A percentile compares a stretch with the other conserved stretches of the same genome.
phyloP scores from a whole-genome alignment of 495 filamentous ascomycete genomes.

The Penicillium waksmanii region DNA sequence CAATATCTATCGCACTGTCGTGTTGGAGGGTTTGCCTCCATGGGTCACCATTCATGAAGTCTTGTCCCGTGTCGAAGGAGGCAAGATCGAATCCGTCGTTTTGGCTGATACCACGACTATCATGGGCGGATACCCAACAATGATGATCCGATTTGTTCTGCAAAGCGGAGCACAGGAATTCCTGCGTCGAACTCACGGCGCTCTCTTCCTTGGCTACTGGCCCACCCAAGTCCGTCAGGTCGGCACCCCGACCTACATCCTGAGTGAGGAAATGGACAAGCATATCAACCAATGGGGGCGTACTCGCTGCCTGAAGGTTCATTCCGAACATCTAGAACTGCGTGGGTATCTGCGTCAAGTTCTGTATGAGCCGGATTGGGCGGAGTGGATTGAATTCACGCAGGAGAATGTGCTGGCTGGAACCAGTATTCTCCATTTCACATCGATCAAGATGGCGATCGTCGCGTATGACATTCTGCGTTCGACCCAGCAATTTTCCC shows the following conservation, averaged over 20 bases:
- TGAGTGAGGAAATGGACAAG: constrained; percentile 21
- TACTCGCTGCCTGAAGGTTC: constrained; percentile 34
- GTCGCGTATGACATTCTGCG: constrained; percentile 21
- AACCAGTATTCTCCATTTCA: constrained; percentile 29
- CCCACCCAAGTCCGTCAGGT: constrained; percentile 29
- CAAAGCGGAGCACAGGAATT: constrained; percentile 24
- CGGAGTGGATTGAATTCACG: constrained; percentile 1
- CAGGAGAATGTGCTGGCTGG: constrained; percentile 17
- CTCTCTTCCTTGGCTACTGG: constrained; percentile 18
- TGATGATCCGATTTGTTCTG: constrained; percentile 35
- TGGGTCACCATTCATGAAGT: constrained; percentile 26
- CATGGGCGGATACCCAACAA: constrained; percentile 32
- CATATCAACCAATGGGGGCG: constrained; percentile 27
- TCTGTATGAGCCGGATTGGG: background rate
- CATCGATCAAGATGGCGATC: constrained; percentile 34
- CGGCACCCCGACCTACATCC: constrained; percentile 40
- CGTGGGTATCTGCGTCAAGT: background rate
- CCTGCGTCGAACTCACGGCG: constrained; percentile 12
- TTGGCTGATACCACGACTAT: constrained; percentile 33
- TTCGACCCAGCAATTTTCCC: background rate
- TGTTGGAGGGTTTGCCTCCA: constrained; percentile 34
- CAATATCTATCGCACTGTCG: constrained; percentile 36
- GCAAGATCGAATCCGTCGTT: constrained; percentile 31
- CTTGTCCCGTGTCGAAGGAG: constrained; percentile 30
- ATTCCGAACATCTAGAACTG: background rate